These are phyloP conservation scores for Hypoxylon trugodes DNA, from an alignment of 495 filamentous ascomycete species.

Conservation along the genomic window DNA sequence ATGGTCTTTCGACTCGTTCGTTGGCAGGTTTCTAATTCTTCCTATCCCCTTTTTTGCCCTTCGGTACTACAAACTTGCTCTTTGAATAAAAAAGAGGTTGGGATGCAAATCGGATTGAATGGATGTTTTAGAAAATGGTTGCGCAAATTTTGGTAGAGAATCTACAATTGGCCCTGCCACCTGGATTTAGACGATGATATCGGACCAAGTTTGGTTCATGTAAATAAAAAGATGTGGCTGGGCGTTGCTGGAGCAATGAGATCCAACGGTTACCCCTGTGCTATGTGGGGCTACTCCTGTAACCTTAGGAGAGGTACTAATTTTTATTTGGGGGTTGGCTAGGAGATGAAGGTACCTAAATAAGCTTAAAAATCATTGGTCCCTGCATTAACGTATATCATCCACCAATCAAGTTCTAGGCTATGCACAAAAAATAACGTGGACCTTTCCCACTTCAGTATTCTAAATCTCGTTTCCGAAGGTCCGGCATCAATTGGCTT, in stretches of 20 bases:
- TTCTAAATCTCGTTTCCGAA: constrained; percentile 21
- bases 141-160: constrained; percentile 24
- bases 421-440: constrained; percentile 28
- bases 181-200: constrained; percentile 33
- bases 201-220: constrained; percentile 22
- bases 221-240: constrained; percentile 52
- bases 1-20: constrained; percentile 25
- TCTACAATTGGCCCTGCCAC: constrained; percentile 39
- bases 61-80: constrained; percentile 30
- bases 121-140: constrained; percentile 18
- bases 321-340: constrained; percentile 19
- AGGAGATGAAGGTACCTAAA: constrained; percentile 2
- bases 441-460: constrained; percentile 20
- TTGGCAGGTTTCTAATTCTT: constrained; percentile 40
- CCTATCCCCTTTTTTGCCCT: constrained; percentile 34
- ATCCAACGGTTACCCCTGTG: constrained; percentile 20
- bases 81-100: constrained; percentile 28
- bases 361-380: constrained; percentile 7
- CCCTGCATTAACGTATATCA: constrained; percentile 20
- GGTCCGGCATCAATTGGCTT: constrained; percentile 3
- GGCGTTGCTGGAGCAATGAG: constrained; percentile 43
- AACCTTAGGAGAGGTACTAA: constrained; percentile 20
- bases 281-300: constrained; percentile 10
- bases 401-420: constrained; percentile 8
- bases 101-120: constrained; percentile 22